A percentile compares a stretch with the other conserved stretches of the same genome.
These are phyloP conservation scores for Oryza coarctata DNA, from an alignment of 176 grass and related monocot species.

Conservation along the genomic window DNA sequence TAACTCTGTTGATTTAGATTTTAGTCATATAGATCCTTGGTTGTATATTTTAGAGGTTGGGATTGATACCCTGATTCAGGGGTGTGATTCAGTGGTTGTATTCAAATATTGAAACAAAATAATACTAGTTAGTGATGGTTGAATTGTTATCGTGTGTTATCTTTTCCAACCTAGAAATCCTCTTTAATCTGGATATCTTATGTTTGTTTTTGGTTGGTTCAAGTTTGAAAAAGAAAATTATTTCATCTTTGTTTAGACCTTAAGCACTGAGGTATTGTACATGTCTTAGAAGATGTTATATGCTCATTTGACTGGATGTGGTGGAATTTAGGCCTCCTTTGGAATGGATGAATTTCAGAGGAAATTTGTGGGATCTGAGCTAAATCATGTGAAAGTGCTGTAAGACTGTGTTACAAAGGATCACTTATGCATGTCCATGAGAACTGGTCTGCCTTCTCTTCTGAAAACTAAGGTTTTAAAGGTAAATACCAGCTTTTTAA, in stretches of 20 bases:
- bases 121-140: neutral
- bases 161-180: neutral
- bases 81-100: slow-evolving; percentile 25
- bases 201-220: neutral
- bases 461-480: no score
- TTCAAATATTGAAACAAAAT: slow-evolving; percentile 16
- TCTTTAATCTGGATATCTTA: neutral
- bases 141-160: neutral
- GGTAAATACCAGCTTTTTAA: no score
- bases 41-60: slow-evolving; percentile 38
- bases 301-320: neutral
- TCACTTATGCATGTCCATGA: no score
- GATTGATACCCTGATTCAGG: slow-evolving; percentile 36
- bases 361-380: no score
- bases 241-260: neutral
- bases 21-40: neutral
- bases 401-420: no score
- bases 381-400: no score
- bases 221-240: no score
- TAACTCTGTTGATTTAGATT: neutral
- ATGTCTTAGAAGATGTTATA: neutral
- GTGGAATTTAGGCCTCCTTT: no score
- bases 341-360: no score
- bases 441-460: no score
- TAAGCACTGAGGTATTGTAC: neutral